These are phyloP conservation scores for Azolla pinnata DNA, from an alignment of 75 land plant genomes.

Conservation along the genomic window DNA sequence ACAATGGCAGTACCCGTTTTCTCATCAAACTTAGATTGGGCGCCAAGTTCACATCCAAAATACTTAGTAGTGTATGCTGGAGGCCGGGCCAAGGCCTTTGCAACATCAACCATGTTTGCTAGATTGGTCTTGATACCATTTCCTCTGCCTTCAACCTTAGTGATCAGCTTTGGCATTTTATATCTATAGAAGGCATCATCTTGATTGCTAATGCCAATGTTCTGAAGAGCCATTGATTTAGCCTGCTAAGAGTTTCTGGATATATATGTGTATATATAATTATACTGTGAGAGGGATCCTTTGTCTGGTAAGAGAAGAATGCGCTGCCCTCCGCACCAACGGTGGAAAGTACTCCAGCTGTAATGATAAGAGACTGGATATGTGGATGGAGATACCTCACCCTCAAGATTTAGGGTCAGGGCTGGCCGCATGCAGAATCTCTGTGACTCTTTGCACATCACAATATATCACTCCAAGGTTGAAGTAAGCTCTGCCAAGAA, in stretches of 20 bases:
- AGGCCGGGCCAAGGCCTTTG: conserved; percentile 86
- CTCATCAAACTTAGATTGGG: conserved; percentile 96
- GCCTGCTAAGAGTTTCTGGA: background rate
- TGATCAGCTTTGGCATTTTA: conserved; percentile 90
- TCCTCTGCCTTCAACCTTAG: conserved; percentile 93
- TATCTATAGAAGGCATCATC: conserved; percentile 60
- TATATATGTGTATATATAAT: too few species aligned
- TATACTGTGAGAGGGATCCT: background rate
- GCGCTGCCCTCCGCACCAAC: background rate
- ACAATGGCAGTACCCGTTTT: conserved; percentile 83
- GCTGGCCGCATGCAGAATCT: background rate
- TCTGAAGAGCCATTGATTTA: conserved; percentile 78
- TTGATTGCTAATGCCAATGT: conserved; percentile 77
- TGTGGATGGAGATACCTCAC: background rate
- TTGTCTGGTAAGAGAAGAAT: background rate
- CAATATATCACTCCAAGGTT: background rate
- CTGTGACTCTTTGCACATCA: background rate
- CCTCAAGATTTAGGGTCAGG: background rate
- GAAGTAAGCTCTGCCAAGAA: too few species aligned
- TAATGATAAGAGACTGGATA: background rate
- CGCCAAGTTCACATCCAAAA: conserved; percentile 93
- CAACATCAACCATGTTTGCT: conserved; percentile 96
- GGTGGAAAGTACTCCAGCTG: background rate
- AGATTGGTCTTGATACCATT: conserved; percentile 96
- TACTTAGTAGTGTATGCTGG: conserved; percentile 89